Base-by-base conservation (phyloP, 148 eudicot genomes). In the Rheum nobile region DNA sequence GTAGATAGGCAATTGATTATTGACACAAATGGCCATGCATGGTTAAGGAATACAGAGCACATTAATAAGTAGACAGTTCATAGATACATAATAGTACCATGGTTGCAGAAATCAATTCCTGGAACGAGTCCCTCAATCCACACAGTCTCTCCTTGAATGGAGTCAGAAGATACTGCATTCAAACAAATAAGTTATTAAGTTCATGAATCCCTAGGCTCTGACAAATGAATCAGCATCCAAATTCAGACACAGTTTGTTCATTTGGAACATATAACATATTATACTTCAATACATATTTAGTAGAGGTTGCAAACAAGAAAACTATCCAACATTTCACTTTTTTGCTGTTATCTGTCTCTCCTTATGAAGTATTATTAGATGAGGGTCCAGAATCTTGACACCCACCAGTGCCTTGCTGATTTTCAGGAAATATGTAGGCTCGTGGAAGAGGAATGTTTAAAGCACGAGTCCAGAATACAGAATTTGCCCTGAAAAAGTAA, bases 51-150 rank as follows among this genome's bases (percentile, higher is more conserved):
- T 37, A 65, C 39, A 65, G 13, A 34, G 13, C 19, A 61, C 34
- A 61, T 61, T 71, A 28, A 4, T 50, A 44, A 71, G 35, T 41
- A 71, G 8, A 42, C 19, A 54, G 4, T 73, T 6, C 52, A 16
- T 9, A 75, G 41, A 61, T 59, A 77, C 22, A 75, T 78, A 72
- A 19, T 50, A 39, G 48, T 88, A 94, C 98, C 98, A 82, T 94
- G 98, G 82, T 94, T 94, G 89, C 98, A 91, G 79, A 94, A 94
- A 78, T 94, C 98, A 77, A 94, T 94, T 84, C 95, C 96, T 16
- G 98, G 98, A 76, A 94, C 96, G 77, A 94, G 97, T 46, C 98
- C 98, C 80, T 94, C 98, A 42, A 94, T 88, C 89, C 96, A 91
- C 65, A 91, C 75, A 78, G 85, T 89, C 43, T 91, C 97, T 78